Conservation (phyloP, 2,329 filamentous ascomycete genomes). For the Ceratocystis eucalypticola region DNA sequence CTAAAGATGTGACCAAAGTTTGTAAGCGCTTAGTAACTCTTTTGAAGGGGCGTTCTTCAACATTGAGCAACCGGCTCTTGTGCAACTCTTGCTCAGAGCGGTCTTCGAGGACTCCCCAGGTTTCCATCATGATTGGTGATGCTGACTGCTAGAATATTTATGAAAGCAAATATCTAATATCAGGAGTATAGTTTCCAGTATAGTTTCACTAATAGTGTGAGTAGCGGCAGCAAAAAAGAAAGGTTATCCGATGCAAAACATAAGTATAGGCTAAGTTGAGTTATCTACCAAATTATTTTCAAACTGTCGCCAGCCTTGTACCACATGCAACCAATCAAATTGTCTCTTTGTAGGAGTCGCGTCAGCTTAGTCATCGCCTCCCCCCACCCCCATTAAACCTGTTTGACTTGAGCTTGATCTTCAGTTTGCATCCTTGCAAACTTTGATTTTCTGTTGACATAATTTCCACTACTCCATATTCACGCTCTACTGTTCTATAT, state of each 20-base stretch:
- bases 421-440: background rate
- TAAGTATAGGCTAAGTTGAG: background rate
- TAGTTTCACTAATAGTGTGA: too few relatives aligned
- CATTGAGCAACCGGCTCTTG: conserved; percentile 70
- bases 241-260: background rate
- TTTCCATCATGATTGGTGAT: conserved; percentile 27
- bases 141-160: background rate
- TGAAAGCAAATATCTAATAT: too few relatives aligned
- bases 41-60: conserved; percentile 87
- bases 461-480: background rate
- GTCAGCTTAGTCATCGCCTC: background rate
- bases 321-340: background rate
- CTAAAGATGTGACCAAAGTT: conserved; percentile 35
- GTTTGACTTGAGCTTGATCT: background rate
- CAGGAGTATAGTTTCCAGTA: too few relatives aligned
- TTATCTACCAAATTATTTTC: background rate
- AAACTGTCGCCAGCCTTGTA: background rate
- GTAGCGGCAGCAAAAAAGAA: background rate
- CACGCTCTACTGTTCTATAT: background rate
- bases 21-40: conserved; percentile 67
- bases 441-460: conserved; percentile 4
- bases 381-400: background rate
- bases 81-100: conserved; percentile 73
- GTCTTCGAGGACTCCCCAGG: conserved; percentile 57
- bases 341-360: background rate